These are phyloP conservation scores for Euclidium syriacum DNA, from an alignment of 345 rosid species.

Conservation along the genomic window DNA sequence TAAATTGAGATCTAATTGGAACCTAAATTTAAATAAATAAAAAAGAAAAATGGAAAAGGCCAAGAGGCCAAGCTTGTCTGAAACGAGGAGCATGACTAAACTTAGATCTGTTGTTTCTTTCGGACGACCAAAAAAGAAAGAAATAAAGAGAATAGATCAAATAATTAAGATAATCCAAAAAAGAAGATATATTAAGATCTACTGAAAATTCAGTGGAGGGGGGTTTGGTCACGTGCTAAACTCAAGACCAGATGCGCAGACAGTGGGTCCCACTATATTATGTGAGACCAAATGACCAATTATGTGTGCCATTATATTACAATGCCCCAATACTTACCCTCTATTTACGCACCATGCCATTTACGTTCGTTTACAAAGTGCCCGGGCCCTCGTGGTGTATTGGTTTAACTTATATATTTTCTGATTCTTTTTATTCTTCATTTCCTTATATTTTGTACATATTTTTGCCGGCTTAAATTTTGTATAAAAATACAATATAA, in stretches of 20 bases:
- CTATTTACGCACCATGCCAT: constrained; percentile 7
- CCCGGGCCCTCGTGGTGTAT: constrained; percentile 10
- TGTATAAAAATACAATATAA: no score
- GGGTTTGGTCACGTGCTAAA: constrained; percentile 27
- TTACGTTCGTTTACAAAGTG: not conserved
- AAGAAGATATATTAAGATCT: not conserved
- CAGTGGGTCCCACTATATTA: not conserved
- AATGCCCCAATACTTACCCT: not conserved
- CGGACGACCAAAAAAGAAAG: not conserved
- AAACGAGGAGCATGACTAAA: not conserved
- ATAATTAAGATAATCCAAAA: not conserved
- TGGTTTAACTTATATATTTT: no score
- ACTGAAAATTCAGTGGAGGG: constrained; percentile 10
- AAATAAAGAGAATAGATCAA: not conserved
- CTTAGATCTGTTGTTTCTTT: not conserved
- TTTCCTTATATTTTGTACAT: no score
- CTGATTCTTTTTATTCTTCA: no score
- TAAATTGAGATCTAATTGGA: no score
- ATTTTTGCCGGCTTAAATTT: no score
- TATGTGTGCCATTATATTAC: not conserved
- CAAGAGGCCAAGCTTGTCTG: not conserved
- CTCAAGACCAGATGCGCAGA: constrained; percentile 10
- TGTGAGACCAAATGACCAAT: constrained; percentile 9
- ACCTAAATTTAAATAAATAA: no score
- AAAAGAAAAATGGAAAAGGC: no score